Conservation (phyloP, 352 stramenopile species). For the Phytophthora citricola region DNA sequence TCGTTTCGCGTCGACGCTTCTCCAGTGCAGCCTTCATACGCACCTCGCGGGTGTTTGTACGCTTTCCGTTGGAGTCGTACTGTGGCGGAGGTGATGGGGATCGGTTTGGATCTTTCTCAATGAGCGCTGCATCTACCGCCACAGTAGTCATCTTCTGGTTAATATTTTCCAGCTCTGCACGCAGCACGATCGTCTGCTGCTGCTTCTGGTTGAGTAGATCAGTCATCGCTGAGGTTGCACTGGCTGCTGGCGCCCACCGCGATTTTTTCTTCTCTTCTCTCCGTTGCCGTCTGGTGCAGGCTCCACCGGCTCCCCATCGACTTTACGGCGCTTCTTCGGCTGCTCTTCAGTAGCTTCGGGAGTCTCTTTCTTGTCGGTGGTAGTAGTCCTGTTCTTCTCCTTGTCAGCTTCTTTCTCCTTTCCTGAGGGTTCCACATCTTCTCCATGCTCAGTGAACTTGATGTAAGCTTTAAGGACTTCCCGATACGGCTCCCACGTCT, state of each 20-base stretch:
- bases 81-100: conserved; percentile 93
- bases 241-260: conserved; percentile 67
- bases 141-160: conserved; percentile 83
- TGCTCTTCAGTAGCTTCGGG: conserved; percentile 36
- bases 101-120: conserved; percentile 89
- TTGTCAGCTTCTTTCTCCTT: conserved; percentile 14
- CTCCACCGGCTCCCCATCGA: conserved; percentile 78
- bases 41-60: conserved; percentile 96
- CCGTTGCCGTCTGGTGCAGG: conserved; percentile 30
- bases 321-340: conserved; percentile 84
- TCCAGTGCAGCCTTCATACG: conserved; percentile 94
- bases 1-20: conserved; percentile 91
- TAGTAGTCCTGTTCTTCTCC: conserved; percentile 13
- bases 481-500: conserved; percentile 93
- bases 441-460: conserved; percentile 66
- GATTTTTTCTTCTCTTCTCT: conserved; percentile 84
- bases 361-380: conserved; percentile 25
- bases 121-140: conserved; percentile 72
- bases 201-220: conserved; percentile 66
- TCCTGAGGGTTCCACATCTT: conserved; percentile 24
- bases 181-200: conserved; percentile 76
- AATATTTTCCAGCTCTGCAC: conserved; percentile 76
- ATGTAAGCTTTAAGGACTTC: conserved; percentile 93
- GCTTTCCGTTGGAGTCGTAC: conserved; percentile 97
- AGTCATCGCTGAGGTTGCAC: conserved; percentile 47